A percentile compares a stretch with the other conserved stretches of the same genome.
phyloP scores from a whole-genome alignment of 495 filamentous ascomycete species.

The Elaphomyces granulatus region DNA sequence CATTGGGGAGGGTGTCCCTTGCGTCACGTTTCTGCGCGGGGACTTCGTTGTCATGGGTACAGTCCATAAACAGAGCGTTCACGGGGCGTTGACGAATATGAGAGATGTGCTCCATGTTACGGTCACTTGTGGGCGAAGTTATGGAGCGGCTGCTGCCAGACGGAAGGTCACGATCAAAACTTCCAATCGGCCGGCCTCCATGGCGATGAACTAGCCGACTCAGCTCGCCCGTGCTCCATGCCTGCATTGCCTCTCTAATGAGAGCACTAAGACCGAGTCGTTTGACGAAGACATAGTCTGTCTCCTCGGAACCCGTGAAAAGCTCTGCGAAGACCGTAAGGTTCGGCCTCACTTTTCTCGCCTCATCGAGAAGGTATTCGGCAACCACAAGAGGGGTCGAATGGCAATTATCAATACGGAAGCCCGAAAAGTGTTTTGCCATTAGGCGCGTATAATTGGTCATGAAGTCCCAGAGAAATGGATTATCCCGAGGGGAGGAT shows the following conservation, averaged over 20 bases:
- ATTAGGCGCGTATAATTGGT: slow-evolving; percentile 79
- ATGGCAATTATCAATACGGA: slow-evolving; percentile 97
- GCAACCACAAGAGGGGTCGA: slow-evolving; percentile 90
- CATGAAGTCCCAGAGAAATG: slow-evolving; percentile 94
- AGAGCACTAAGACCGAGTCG: slow-evolving; percentile 77
- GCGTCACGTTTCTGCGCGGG: slow-evolving; percentile 94
- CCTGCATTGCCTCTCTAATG: slow-evolving; percentile 95
- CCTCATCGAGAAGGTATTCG: slow-evolving; percentile 86
- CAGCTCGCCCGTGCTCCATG: slow-evolving; percentile 87
- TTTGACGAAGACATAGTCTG: slow-evolving; percentile 91
- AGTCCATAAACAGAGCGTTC: slow-evolving; percentile 96
- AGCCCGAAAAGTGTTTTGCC: slow-evolving; percentile 89
- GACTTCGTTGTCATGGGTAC: slow-evolving; percentile 95
- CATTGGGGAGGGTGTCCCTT: slow-evolving; percentile 88
- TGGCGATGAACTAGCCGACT: slow-evolving; percentile 89
- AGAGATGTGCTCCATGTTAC: slow-evolving; percentile 44
- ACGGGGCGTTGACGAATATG: slow-evolving; percentile 68
- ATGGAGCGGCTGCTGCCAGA: slow-evolving; percentile 29
- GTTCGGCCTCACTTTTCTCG: slow-evolving; percentile 73
- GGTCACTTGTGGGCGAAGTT: slow-evolving; percentile 25
- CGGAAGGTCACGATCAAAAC: slow-evolving; percentile 68
- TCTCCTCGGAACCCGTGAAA: slow-evolving; percentile 90
- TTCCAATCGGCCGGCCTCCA: slow-evolving; percentile 87
- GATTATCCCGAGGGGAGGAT: slow-evolving; percentile 62
- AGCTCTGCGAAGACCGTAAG: slow-evolving; percentile 90